Percentiles rank a stretch among this genome's conserved stretches.
phyloP scores from a whole-genome alignment of 208 protist species.

The Wallacemonas sp. region DNA sequence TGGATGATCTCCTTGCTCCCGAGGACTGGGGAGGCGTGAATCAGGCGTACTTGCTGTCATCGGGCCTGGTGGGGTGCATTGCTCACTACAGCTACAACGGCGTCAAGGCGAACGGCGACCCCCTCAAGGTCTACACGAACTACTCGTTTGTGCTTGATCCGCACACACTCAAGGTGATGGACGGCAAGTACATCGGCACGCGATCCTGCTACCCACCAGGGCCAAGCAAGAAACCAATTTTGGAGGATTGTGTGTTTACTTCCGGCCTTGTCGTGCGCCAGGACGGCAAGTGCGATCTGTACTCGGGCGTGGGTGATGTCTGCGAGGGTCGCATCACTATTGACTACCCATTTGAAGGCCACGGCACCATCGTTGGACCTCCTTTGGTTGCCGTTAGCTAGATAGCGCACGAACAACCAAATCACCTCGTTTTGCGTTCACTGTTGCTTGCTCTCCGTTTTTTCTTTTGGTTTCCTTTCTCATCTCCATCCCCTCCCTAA shows the following conservation, averaged over 20 bases:
- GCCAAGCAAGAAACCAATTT: constrained; percentile 24
- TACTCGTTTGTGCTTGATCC: constrained; percentile 42
- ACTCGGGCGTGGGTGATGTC: constrained; percentile 46
- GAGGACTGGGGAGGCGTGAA: constrained; percentile 47
- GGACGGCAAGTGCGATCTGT: constrained; percentile 55
- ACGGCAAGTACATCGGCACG: constrained; percentile 39
- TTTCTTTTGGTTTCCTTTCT: neutral
- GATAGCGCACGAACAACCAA: neutral
- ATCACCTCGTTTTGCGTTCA: neutral
- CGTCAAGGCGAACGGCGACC: constrained; percentile 1
- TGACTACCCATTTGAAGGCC: constrained; percentile 44
- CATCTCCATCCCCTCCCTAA: neutral
- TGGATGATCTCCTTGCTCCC: constrained; percentile 28
- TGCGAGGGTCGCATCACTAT: constrained; percentile 42
- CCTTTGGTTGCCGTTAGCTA: neutral
- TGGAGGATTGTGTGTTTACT: constrained; percentile 52
- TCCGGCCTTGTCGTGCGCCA: constrained; percentile 54
- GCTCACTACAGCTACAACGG: constrained; percentile 40
- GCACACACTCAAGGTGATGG: neutral
- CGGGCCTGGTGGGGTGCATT: constrained; percentile 53
- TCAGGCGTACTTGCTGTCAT: constrained; percentile 45
- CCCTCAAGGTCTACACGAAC: constrained; percentile 41
- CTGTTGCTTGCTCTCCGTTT: neutral
- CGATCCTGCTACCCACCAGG: constrained; percentile 31
- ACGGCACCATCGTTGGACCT: constrained; percentile 26